Evolutionary conservation across 345 rosid genomes (phyloP), one percentile per base, ranked within the genome.

Genomic region (Gossypium bickii): DNA sequence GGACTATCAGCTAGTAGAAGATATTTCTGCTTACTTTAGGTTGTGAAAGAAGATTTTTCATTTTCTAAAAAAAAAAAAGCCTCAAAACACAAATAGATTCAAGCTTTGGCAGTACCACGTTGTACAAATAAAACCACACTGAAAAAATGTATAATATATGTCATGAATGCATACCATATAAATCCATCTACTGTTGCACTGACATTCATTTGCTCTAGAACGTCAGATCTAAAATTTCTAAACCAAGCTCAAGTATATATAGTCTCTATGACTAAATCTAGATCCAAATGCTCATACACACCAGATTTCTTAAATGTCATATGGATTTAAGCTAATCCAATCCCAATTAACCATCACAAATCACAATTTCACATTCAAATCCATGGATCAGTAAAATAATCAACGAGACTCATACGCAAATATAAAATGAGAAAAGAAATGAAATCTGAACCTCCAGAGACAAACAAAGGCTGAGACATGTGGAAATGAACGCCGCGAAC

Each of bases 401-500:
- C 24, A 56, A 67, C 38, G 41, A 55, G 12, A 45, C 65, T 22
- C 48, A 59, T 17, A 67, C 15, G 13, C 57, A 48, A 18, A 24
- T 15, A 13, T 48, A 12, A 15, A 13, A 15, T n/a, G 38, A 72
- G 70, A 11, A 61, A 52, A 16, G 0, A 75, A 45, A 65, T 11
- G 53, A 47, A 73, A 9, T 52, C 71, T 15, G 12, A 71, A 92
- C 98, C 98, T 87, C 99, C 99, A 0, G 97, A 94, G 29, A 94
- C 99, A 72, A 95, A 93, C 11, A 95, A 78, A 20, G 98, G 97
- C 86, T 94, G 99, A 55, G 99, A 83, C 43, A 58, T 81, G 81
- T 95, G 99, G 84, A 95, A 95, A 81, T 95, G 94, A 43, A 95
- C 99, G 13, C 99, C 98, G 38, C 99, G 98, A 70, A 95, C 99